A percentile compares a stretch with the other conserved stretches of the same genome.
Conservation (phyloP, 495 filamentous ascomycete species). For the Friedmanniomyces simplex region DNA sequence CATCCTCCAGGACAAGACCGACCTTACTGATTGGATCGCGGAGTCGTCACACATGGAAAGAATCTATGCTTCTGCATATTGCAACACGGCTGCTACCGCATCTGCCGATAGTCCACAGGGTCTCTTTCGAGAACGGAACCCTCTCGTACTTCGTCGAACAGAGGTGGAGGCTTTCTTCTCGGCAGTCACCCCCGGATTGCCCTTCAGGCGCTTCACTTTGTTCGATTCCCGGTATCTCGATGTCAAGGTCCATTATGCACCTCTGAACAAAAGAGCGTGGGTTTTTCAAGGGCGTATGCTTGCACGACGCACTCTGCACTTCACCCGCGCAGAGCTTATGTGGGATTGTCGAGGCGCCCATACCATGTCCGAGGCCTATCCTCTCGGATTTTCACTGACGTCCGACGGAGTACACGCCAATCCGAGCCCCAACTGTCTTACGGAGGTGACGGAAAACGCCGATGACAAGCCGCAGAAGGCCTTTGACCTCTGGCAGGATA, state of each 20-base stretch:
- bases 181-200: background rate
- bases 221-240: background rate
- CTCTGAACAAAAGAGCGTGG: background rate
- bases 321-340: background rate
- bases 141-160: background rate
- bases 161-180: background rate
- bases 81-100: conserved; percentile 8
- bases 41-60: conserved; percentile 4
- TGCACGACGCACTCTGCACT: background rate
- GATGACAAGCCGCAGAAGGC: background rate
- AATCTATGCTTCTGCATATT: conserved; percentile 2
- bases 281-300: background rate
- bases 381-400: background rate
- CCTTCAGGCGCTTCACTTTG: background rate
- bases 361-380: background rate
- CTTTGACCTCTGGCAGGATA: background rate
- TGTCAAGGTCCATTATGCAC: background rate
- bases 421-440: background rate
- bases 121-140: background rate
- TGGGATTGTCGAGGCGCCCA: background rate
- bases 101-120: background rate
- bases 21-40: background rate
- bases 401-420: background rate
- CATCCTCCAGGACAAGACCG: too few relatives aligned
- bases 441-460: background rate